Evolutionary conservation across 345 rosid species (phyloP).

Genomic region (Corchorus olitorius): DNA sequence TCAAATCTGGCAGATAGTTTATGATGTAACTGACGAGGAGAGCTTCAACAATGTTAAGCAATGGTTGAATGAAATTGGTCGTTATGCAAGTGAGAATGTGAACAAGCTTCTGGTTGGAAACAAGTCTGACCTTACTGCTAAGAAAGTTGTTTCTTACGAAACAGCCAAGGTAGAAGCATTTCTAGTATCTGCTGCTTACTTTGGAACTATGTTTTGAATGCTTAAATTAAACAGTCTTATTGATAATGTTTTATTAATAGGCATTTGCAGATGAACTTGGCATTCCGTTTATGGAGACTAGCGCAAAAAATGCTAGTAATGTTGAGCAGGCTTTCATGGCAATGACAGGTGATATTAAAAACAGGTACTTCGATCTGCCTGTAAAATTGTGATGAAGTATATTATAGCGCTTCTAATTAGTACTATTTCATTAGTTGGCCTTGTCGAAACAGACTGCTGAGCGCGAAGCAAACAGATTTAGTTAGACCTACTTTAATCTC

Average conservation of each 20-base stretch:
- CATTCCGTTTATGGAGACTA: conserved; percentile 82
- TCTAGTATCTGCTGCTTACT: neutral
- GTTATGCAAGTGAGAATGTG: conserved; percentile 77
- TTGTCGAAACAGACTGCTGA: neutral
- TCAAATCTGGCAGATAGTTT: conserved; percentile 53
- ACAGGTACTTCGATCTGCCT: conserved; percentile 38
- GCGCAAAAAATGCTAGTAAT: conserved; percentile 72
- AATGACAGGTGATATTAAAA: conserved; percentile 74
- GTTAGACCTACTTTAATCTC: neutral
- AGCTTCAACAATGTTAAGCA: conserved; percentile 81
- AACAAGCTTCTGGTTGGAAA: conserved; percentile 80
- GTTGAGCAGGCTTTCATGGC: conserved; percentile 86
- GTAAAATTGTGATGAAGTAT: neutral
- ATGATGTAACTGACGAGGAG: conserved; percentile 81
- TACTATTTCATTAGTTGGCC: neutral
- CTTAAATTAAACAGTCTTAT: neutral
- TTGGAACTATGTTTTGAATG: neutral
- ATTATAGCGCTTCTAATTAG: no score
- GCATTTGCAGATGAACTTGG: conserved; percentile 77
- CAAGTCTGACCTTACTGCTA: conserved; percentile 66
- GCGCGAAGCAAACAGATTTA: neutral
- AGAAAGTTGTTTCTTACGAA: conserved; percentile 70
- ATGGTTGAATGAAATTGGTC: conserved; percentile 78
- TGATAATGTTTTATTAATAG: conserved; percentile 35
- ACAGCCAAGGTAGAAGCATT: conserved; percentile 58